phyloP scores from a whole-genome alignment of 139 green algal genomes.

The Auxenochlorella pyrenoidosa region DNA sequence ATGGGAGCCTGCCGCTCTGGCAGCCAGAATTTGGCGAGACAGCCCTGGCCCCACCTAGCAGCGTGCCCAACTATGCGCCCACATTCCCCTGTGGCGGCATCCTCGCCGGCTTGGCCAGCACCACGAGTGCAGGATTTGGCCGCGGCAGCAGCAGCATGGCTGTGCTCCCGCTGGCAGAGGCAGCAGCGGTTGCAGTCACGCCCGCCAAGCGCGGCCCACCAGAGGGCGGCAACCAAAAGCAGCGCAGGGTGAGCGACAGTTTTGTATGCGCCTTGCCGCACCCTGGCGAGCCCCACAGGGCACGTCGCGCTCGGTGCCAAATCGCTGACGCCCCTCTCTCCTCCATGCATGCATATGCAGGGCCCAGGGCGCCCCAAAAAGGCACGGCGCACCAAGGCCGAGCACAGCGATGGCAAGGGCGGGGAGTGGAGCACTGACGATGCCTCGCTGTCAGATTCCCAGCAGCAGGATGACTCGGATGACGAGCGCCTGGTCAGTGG shows the following conservation, averaged over 20 bases:
- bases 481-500: background rate
- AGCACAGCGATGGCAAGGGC: background rate
- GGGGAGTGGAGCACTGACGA: background rate
- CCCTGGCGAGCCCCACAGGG: too few relatives aligned
- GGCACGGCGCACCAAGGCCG: background rate
- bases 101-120: background rate
- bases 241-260: background rate
- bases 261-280: too few relatives aligned
- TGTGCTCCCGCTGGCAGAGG: background rate
- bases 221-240: background rate
- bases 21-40: background rate
- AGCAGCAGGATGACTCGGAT: background rate
- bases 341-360: too few relatives aligned
- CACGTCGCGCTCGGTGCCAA: too few relatives aligned
- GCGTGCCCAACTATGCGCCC: background rate
- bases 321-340: too few relatives aligned
- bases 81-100: background rate
- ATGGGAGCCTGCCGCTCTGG: background rate
- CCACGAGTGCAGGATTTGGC: background rate
- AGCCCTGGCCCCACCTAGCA: background rate
- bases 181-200: background rate
- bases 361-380: conserved; percentile 5
- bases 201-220: background rate
- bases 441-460: background rate
- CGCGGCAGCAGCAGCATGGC: background rate